phyloP scores from a whole-genome alignment of 2,329 filamentous ascomycete genomes.

The Claviceps humidiphila region DNA sequence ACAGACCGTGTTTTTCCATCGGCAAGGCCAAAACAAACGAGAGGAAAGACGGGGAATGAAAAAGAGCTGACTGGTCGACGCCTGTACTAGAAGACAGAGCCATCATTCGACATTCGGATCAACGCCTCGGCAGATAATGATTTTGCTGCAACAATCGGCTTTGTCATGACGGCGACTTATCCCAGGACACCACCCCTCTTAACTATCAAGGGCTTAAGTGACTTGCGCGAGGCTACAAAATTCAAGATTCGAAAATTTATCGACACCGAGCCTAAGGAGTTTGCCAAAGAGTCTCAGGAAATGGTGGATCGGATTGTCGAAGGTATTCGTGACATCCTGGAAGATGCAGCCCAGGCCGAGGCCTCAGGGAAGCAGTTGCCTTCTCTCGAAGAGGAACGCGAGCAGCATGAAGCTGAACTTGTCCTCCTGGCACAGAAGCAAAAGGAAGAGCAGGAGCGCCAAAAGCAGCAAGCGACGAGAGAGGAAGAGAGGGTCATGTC shows the following conservation, averaged over 20 bases:
- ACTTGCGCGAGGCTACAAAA: slow-evolving; percentile 55
- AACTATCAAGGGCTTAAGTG: slow-evolving; percentile 48
- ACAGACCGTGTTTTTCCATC: neutral
- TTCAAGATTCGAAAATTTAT: slow-evolving; percentile 56
- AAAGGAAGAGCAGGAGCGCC: slow-evolving; percentile 37
- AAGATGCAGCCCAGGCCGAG: slow-evolving; percentile 71
- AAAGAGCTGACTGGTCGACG: neutral
- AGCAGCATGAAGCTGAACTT: slow-evolving; percentile 63
- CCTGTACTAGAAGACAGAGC: slow-evolving; percentile 55
- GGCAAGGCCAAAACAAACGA: neutral
- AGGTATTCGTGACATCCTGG: slow-evolving; percentile 61
- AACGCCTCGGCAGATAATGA: slow-evolving; percentile 62
- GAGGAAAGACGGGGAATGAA: neutral
- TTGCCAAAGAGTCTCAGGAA: slow-evolving; percentile 38
- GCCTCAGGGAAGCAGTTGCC: slow-evolving; percentile 65
- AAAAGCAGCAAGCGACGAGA: slow-evolving; percentile 40
- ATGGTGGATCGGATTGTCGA: slow-evolving; percentile 55
- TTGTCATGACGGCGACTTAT: slow-evolving; percentile 80
- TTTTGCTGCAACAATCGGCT: slow-evolving; percentile 56
- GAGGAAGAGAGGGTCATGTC: slow-evolving; percentile 60
- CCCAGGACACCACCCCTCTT: slow-evolving; percentile 71
- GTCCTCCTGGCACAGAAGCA: slow-evolving; percentile 46
- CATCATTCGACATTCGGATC: slow-evolving; percentile 68
- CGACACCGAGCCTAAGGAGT: slow-evolving; percentile 42
- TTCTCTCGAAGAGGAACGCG: slow-evolving; percentile 80